Evolutionary conservation across 2,329 filamentous ascomycete genomes (phyloP), one percentile per base, ranked within the genome.

Genomic region (Penicillium sp.): DNA sequence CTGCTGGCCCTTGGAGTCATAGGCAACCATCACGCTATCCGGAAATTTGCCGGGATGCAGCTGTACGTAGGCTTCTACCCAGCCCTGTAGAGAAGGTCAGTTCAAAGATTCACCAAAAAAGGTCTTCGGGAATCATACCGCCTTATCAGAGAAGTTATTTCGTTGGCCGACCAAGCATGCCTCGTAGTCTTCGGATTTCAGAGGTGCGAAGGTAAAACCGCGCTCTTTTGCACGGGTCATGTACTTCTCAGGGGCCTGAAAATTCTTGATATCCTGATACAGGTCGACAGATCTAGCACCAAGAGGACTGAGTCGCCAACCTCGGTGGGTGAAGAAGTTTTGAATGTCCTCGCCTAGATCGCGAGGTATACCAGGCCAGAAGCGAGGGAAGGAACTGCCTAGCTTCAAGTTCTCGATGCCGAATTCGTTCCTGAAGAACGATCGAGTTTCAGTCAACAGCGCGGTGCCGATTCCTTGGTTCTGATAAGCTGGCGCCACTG

Each of bases 331-430:
- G 41, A 76, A 75, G 53, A 78, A 79, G 2, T 70, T 58, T 20
- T 73, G 70, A 2, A 64, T 60, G 1, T 57, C 42, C 33, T 65
- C 55, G 5, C 69, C 58, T 26, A 78, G 60, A 42, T 76, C 71
- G 2, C 63, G 59, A 2, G 75, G 76, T 3, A 78, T 67, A 2
- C 72, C 74, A 4, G 75, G 75, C 73, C 75, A 79, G 52, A 79
- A 74, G n/a, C 76, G 65, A 26, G 77, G 77, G 34, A 75, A 75
- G 2, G 61, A 56, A 42, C 64, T 67, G 23, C 64, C 64, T 21
- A 69, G 53, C 5, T 66, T 58, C n/a, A 66, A 42, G 2, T 46
- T 56, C 34, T 58, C 57, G 7, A 69, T 45, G 6, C 60, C 59
- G 39, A 63, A 61, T 3, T 66, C 54, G 10, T 56, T 60, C 13